These are phyloP conservation scores for Prillingera fragicola DNA, from an alignment of 1,284 basidiomycete genomes.

Conservation along the genomic window DNA sequence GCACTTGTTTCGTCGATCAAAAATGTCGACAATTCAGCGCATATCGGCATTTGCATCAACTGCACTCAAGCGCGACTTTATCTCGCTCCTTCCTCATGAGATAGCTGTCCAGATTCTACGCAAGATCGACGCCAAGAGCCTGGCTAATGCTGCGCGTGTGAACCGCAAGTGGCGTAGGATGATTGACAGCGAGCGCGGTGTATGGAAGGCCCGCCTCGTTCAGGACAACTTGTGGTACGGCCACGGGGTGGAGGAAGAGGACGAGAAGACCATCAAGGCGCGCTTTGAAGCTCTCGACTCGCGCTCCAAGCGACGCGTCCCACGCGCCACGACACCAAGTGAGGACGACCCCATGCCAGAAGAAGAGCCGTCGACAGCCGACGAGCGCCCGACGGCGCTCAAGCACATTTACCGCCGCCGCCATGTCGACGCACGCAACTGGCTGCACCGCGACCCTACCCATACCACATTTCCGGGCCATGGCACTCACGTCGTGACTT, in stretches of 20 bases:
- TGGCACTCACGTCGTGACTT: slow-evolving; percentile 84
- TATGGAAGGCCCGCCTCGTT: slow-evolving; percentile 41
- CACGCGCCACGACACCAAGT: slow-evolving; percentile 26
- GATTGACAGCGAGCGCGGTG: slow-evolving; percentile 39
- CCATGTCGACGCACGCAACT: slow-evolving; percentile 58
- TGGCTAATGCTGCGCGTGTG: slow-evolving; percentile 37
- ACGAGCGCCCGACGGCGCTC: slow-evolving; percentile 31
- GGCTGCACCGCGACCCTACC: slow-evolving; percentile 47
- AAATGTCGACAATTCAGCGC: slow-evolving; percentile 46
- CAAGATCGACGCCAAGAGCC: slow-evolving; percentile 31
- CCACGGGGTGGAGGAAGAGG: slow-evolving; percentile 43
- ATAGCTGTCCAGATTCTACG: slow-evolving; percentile 44
- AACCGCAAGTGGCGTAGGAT: slow-evolving; percentile 39
- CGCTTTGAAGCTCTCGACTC: slow-evolving; percentile 36
- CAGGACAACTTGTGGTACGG: slow-evolving; percentile 41
- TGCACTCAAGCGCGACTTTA: slow-evolving; percentile 45
- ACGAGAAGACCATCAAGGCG: slow-evolving; percentile 32
- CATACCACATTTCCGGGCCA: slow-evolving; percentile 78
- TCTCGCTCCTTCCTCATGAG: slow-evolving; percentile 41
- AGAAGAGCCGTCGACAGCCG: background rate
- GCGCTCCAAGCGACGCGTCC: slow-evolving; percentile 4
- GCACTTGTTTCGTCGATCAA: slow-evolving; percentile 44
- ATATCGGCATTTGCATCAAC: slow-evolving; percentile 36
- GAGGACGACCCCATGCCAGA: slow-evolving; percentile 31
- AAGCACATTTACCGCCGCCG: slow-evolving; percentile 43